Evolutionary conservation across 192 early-diverging fungal species (phyloP).

Genomic region (Haplosporangium gracile): DNA sequence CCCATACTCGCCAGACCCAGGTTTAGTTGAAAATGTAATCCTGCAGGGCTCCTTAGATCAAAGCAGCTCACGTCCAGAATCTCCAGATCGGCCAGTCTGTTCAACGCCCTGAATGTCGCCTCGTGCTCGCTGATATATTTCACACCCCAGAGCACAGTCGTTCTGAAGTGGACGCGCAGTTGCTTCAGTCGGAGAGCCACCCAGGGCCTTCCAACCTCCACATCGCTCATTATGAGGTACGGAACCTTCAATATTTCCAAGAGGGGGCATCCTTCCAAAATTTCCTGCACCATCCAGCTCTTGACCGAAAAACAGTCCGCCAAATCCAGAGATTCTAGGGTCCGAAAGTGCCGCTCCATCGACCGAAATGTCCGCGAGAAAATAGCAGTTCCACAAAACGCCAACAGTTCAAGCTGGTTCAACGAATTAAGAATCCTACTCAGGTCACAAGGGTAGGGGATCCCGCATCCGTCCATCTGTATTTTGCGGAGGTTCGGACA

Average conservation of each 20-base stretch:
- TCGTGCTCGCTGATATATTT: conserved; percentile 2
- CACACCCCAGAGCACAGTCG: not conserved
- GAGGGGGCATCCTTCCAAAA: conserved; percentile 23
- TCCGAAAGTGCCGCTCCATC: conserved; percentile 23
- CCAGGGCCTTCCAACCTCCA: conserved; percentile 27
- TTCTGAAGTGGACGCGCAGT: conserved; percentile 21
- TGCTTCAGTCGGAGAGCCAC: conserved; percentile 9
- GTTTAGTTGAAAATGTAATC: conserved; percentile 16
- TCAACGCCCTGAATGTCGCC: conserved; percentile 12
- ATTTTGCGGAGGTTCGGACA: conserved; percentile 28
- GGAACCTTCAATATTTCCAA: conserved; percentile 4
- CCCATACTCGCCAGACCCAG: conserved; percentile 15
- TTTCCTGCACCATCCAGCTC: conserved; percentile 38
- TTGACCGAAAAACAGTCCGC: conserved; percentile 20
- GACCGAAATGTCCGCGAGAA: conserved; percentile 5
- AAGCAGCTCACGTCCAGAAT: not conserved
- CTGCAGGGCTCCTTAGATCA: not conserved
- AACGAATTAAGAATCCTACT: conserved; percentile 22
- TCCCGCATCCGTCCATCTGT: conserved; percentile 31
- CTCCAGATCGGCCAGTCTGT: conserved; percentile 15
- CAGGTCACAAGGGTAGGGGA: conserved; percentile 16
- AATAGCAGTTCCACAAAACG: conserved; percentile 27
- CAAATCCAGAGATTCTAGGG: conserved; percentile 20
- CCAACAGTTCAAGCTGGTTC: not conserved
- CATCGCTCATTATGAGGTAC: conserved; percentile 21